These are phyloP conservation scores for Cyamopsis tetragonoloba DNA, from an alignment of 306 rosid species.

Conservation along the genomic window DNA sequence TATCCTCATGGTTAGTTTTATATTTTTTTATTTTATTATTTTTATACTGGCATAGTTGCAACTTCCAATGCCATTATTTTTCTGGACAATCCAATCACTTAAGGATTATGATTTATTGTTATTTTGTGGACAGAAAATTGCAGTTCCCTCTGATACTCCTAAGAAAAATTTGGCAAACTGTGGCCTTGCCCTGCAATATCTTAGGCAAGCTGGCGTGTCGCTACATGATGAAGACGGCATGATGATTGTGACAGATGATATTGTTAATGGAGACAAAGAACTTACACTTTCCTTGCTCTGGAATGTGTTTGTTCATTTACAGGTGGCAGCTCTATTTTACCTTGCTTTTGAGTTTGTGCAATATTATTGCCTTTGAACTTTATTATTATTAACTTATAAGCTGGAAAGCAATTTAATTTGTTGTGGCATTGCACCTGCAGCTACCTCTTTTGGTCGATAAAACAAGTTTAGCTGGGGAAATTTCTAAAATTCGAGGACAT, in stretches of 20 bases:
- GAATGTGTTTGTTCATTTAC: conserved; percentile 82
- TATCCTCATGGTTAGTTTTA: conserved; percentile 57
- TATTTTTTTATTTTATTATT: background rate
- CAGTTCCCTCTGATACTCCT: conserved; percentile 68
- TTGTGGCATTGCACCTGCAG: conserved; percentile 46
- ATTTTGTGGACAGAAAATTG: conserved; percentile 64
- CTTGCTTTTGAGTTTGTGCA: background rate
- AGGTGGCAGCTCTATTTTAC: conserved; percentile 43
- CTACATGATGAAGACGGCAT: conserved; percentile 70
- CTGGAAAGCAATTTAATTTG: background rate
- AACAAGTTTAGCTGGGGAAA: conserved; percentile 63
- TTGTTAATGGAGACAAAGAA: conserved; percentile 77
- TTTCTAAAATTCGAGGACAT: conserved; percentile 61
- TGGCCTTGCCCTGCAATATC: conserved; percentile 63
- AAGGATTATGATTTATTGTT: conserved; percentile 30
- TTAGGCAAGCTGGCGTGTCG: conserved; percentile 72
- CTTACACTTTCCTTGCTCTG: conserved; percentile 79
- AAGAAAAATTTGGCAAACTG: conserved; percentile 80
- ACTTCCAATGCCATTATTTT: background rate
- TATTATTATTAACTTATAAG: background rate
- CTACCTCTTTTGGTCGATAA: conserved; percentile 82
- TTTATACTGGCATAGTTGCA: conserved; percentile 14
- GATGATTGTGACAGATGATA: conserved; percentile 61
- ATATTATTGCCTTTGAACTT: conserved; percentile 8
- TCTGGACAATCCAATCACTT: conserved; percentile 1